Percentiles rank a stretch among this genome's conserved stretches.
These are phyloP conservation scores for Xylaria arbuscula DNA, from an alignment of 2,329 filamentous ascomycete species.

Conservation along the genomic window DNA sequence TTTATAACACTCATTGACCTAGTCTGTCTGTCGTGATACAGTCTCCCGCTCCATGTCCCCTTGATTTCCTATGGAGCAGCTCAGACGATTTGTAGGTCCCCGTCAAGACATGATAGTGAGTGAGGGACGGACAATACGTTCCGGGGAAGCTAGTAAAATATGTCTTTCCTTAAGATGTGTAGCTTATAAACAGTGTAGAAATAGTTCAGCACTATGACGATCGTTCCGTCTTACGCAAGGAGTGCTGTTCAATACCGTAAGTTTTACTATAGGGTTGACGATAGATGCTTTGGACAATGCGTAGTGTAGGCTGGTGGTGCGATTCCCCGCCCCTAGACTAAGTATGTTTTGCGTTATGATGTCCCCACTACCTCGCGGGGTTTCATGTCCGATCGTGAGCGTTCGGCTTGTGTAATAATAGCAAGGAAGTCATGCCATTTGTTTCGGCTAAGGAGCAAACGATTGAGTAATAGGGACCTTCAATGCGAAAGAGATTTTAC, in stretches of 20 bases:
- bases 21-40: neutral
- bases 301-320: neutral
- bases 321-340: neutral
- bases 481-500: neutral
- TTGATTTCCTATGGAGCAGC: neutral
- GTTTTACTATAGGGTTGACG: too few relatives aligned
- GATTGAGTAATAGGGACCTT: neutral
- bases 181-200: neutral
- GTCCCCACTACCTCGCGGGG: slow-evolving; percentile 18
- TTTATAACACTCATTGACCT: neutral
- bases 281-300: neutral
- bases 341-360: neutral
- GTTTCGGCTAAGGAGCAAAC: neutral
- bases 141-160: neutral
- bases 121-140: neutral
- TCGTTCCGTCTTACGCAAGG: neutral
- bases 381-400: neutral
- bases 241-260: too few relatives aligned
- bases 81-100: neutral
- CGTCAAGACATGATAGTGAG: neutral
- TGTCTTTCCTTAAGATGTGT: neutral
- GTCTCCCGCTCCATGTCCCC: neutral
- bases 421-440: neutral
- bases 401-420: slow-evolving; percentile 1
- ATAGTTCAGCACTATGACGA: neutral